phyloP scores from a whole-genome alignment of 768 basidiomycete species.

The Cytidiella melzeri region DNA sequence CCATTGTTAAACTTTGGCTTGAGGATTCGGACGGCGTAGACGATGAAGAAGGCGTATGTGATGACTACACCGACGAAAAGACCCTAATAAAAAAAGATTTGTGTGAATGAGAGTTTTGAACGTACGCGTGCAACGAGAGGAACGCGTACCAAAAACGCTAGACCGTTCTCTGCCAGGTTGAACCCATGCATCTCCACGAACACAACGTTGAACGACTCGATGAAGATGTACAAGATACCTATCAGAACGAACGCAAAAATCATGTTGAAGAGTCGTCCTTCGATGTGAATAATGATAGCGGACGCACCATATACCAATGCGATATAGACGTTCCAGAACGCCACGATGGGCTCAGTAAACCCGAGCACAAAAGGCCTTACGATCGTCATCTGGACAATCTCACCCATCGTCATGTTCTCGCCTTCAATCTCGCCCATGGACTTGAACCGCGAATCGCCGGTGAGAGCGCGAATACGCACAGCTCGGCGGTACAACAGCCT shows the following conservation, averaged over 20 bases:
- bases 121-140: too few species aligned
- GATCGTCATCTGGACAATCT: slow-evolving; percentile 21
- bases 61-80: slow-evolving; percentile 7
- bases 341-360: slow-evolving; percentile 26
- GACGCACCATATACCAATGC: slow-evolving; percentile 25
- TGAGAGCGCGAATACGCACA: slow-evolving; percentile 24
- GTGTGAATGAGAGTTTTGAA: neutral
- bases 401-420: slow-evolving; percentile 13
- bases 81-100: neutral
- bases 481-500: slow-evolving; percentile 29
- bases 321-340: slow-evolving; percentile 27
- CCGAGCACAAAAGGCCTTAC: slow-evolving; percentile 27
- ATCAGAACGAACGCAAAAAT: neutral
- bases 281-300: neutral
- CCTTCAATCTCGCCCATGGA: slow-evolving; percentile 23
- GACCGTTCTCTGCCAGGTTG: slow-evolving; percentile 24
- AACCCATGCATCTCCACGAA: slow-evolving; percentile 30
- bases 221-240: slow-evolving; percentile 29
- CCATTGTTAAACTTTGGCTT: slow-evolving; percentile 8
- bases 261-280: neutral
- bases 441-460: slow-evolving; percentile 22
- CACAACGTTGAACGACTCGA: slow-evolving; percentile 29
- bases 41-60: slow-evolving; percentile 6
- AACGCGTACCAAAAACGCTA: slow-evolving; percentile 26
- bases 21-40: slow-evolving; percentile 5